These are phyloP conservation scores for Penicillium sp. DNA, from an alignment of 2,329 filamentous ascomycete species.

Conservation along the genomic window DNA sequence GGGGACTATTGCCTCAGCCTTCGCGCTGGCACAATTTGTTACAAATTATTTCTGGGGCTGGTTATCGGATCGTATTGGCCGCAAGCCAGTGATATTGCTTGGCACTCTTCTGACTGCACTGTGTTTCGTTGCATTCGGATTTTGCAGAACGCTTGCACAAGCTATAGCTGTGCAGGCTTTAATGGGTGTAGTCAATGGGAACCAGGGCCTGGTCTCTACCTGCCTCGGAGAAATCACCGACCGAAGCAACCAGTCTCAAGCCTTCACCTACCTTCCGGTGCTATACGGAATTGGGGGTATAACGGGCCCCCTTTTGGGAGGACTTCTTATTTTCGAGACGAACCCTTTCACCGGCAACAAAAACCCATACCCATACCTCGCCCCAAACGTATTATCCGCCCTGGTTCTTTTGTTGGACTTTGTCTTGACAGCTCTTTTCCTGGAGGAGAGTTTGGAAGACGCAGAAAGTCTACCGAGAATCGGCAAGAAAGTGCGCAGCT, in stretches of 20 bases:
- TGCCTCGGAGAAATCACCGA: slow-evolving; percentile 94
- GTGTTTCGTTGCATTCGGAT: slow-evolving; percentile 84
- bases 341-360: slow-evolving; percentile 55
- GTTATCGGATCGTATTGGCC: slow-evolving; percentile 72
- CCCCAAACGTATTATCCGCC: slow-evolving; percentile 78
- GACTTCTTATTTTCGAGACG: slow-evolving; percentile 68
- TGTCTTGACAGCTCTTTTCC: slow-evolving; percentile 70
- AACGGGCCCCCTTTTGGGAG: slow-evolving; percentile 87
- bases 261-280: slow-evolving; percentile 91
- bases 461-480: slow-evolving; percentile 61
- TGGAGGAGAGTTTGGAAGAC: slow-evolving; percentile 81
- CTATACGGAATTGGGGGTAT: slow-evolving; percentile 96
- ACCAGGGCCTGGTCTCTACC: slow-evolving; percentile 89
- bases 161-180: slow-evolving; percentile 79
- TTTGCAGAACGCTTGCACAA: slow-evolving; percentile 79
- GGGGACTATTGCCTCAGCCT: slow-evolving; percentile 83
- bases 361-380: slow-evolving; percentile 74
- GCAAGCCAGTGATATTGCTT: slow-evolving; percentile 77
- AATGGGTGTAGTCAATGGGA: slow-evolving; percentile 94
- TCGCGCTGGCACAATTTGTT: slow-evolving; percentile 86
- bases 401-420: slow-evolving; percentile 70
- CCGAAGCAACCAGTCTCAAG: slow-evolving; percentile 86
- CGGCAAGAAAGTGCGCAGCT: slow-evolving; percentile 55
- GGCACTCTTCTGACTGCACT: slow-evolving; percentile 79
- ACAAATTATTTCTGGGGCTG: slow-evolving; percentile 93